phyloP scores from a whole-genome alignment of 73 alveolate species.

The Breviolum minutum region DNA sequence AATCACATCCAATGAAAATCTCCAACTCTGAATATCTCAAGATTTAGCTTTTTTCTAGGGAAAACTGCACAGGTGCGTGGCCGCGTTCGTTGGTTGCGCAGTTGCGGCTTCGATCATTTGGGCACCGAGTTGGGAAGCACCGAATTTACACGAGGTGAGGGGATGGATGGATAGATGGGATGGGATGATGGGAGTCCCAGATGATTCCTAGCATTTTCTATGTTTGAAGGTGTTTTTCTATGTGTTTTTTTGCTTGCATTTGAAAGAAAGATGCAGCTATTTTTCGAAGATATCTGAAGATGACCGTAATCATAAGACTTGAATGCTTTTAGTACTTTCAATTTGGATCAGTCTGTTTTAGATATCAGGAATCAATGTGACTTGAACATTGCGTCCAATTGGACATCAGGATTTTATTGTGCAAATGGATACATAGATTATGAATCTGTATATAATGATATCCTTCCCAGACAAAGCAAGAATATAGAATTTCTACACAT shows the following conservation, averaged over 20 bases:
- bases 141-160: slow-evolving; percentile 82
- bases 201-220: background rate
- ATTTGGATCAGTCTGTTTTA: no score
- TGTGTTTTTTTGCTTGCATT: background rate
- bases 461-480: no score
- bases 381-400: no score
- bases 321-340: background rate
- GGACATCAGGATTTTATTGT: no score
- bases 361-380: no score
- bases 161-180: background rate
- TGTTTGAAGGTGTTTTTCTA: background rate
- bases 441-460: no score
- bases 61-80: background rate
- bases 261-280: background rate
- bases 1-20: no score
- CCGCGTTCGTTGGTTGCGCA: slow-evolving; percentile 72
- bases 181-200: background rate
- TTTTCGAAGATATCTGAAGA: background rate
- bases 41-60: no score
- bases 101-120: slow-evolving; percentile 78
- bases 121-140: slow-evolving; percentile 92
- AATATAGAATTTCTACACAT: no score
- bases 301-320: background rate
- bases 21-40: no score
- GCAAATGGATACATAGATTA: no score